These are phyloP conservation scores for Melocanna baccifera DNA, from an alignment of 176 grass and related monocot genomes.

Conservation along the genomic window DNA sequence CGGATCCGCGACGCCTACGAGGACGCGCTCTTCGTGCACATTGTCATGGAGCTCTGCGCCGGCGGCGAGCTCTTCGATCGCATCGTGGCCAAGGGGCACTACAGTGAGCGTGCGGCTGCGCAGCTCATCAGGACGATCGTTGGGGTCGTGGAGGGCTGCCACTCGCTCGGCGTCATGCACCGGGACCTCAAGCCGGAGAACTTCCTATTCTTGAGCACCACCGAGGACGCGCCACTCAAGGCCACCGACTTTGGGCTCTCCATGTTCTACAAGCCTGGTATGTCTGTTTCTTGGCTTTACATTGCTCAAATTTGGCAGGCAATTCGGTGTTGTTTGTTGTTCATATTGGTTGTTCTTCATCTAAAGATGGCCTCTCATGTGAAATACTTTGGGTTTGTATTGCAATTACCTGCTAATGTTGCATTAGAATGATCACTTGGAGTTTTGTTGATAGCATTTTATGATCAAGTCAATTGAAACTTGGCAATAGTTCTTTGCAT, in stretches of 20 bases:
- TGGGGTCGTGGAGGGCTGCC: constrained; percentile 83
- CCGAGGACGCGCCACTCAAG: constrained; percentile 86
- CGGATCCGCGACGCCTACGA: constrained; percentile 84
- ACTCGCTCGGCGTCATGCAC: constrained; percentile 97
- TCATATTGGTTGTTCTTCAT: background rate
- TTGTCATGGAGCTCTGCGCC: constrained; percentile 96
- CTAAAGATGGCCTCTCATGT: background rate
- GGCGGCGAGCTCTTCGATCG: constrained; percentile 94
- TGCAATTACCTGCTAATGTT: background rate
- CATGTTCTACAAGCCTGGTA: constrained; percentile 94
- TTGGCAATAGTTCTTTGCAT: background rate
- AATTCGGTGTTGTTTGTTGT: background rate
- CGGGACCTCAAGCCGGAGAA: constrained; percentile 97
- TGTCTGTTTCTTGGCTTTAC: constrained; percentile 8
- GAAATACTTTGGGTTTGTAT: background rate
- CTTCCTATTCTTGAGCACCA: constrained; percentile 68
- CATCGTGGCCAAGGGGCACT: constrained; percentile 93
- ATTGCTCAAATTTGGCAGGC: background rate
- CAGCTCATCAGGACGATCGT: constrained; percentile 87
- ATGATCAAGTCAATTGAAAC: background rate
- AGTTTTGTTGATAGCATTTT: background rate
- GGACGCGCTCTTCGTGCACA: constrained; percentile 91
- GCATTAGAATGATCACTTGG: background rate
- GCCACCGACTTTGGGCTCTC: constrained; percentile 96
- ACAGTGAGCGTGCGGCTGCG: constrained; percentile 70